Conservation (phyloP, 805 yeast genomes). For the Alloascoidea hylecoeti region DNA sequence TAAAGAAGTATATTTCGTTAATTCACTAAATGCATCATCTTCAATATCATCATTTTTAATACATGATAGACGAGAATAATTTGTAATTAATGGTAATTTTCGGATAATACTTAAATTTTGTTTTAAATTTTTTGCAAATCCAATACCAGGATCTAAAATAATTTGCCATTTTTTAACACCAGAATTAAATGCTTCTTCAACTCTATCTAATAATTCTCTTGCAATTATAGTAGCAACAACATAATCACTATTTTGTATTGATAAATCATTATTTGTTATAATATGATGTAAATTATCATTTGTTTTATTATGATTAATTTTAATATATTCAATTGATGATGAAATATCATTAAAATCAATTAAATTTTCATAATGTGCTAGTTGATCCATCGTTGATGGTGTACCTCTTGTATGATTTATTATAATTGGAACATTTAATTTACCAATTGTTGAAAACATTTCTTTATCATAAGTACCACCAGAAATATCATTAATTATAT, state of each 20-base stretch:
- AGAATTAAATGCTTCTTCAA: constrained; percentile 35
- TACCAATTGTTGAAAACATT: constrained; percentile 60
- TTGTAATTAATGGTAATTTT: constrained; percentile 15
- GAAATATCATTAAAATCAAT: constrained; percentile 14
- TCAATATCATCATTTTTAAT: constrained; percentile 1
- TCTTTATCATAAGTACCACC: constrained; percentile 58
- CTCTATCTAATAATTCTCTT: constrained; percentile 45
- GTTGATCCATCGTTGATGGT: constrained; percentile 52
- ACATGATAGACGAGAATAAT: constrained; percentile 2
- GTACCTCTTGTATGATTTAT: constrained; percentile 80
- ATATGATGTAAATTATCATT: neutral
- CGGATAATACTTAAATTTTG: constrained; percentile 61
- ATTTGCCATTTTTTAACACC: constrained; percentile 88
- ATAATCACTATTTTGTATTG: constrained; percentile 11
- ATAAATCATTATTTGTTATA: constrained; percentile 10
- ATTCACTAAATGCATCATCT: too few species aligned
- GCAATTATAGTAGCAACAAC: constrained; percentile 42
- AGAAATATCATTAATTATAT: constrained; percentile 83
- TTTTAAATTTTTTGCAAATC: constrained; percentile 74
- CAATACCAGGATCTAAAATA: constrained; percentile 88
- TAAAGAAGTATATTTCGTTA: constrained; percentile 23
- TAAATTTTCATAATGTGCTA: constrained; percentile 37
- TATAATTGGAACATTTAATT: constrained; percentile 54
- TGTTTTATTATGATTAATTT: constrained; percentile 7
- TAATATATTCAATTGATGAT: constrained; percentile 21